phyloP scores from a whole-genome alignment of 1,139 yeast genomes.

The Candida frijolesensis region DNA sequence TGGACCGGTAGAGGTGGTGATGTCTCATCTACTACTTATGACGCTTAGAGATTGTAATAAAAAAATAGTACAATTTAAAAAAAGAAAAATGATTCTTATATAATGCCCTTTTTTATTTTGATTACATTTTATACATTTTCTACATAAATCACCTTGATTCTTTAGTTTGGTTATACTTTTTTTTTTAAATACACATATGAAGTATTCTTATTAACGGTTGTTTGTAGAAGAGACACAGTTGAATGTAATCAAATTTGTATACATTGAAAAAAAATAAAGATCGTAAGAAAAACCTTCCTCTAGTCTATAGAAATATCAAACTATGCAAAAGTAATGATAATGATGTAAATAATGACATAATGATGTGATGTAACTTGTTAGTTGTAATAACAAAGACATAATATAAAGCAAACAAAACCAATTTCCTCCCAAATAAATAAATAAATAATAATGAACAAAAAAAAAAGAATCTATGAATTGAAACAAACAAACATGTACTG shows the following conservation, averaged over 20 bases:
- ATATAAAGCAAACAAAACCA: no score
- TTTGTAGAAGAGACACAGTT: no score
- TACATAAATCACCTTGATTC: no score
- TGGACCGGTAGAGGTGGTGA: slow-evolving; percentile 99
- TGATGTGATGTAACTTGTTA: no score
- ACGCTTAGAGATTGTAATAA: slow-evolving; percentile 57
- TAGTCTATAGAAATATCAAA: slow-evolving; percentile 1
- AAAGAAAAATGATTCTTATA: neutral
- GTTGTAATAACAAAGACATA: no score
- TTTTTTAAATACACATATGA: no score
- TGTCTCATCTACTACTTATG: slow-evolving; percentile 91
- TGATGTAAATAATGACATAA: neutral
- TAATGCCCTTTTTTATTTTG: neutral
- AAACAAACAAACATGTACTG: neutral
- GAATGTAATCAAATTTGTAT: neutral
- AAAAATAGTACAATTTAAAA: neutral
- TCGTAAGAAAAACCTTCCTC: neutral
- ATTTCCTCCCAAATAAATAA: no score
- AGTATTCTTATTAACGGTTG: no score
- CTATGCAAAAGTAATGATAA: neutral
- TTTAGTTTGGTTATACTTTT: no score
- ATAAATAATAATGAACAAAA: neutral
- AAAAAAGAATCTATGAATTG: neutral
- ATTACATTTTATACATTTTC: neutral
- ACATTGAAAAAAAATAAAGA: neutral